phyloP scores from a whole-genome alignment of 192 early-diverging fungal genomes.

The Phlyctochytrium planicorne region DNA sequence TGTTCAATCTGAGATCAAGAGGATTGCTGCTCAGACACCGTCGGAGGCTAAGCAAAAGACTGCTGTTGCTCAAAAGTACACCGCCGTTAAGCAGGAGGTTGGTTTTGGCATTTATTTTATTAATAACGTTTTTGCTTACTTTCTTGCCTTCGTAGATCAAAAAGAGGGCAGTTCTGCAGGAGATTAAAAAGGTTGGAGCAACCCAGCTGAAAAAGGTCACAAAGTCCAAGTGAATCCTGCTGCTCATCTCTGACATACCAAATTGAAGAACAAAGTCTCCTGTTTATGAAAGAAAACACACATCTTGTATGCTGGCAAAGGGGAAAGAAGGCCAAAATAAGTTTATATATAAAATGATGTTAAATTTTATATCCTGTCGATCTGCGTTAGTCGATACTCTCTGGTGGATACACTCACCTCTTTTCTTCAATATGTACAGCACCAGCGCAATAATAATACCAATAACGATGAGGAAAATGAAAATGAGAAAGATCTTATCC shows the following conservation, averaged over 20 bases:
- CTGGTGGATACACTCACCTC: slow-evolving; percentile 8
- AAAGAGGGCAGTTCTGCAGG: background rate
- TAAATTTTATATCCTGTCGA: too few species aligned
- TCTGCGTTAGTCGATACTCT: too few species aligned
- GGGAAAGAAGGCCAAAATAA: too few species aligned
- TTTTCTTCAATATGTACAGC: slow-evolving; percentile 41
- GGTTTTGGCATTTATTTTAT: background rate
- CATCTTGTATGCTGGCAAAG: too few species aligned
- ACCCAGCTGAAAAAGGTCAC: background rate
- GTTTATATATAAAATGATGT: too few species aligned
- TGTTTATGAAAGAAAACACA: too few species aligned
- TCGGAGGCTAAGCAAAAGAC: background rate
- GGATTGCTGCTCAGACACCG: background rate
- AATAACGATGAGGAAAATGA: slow-evolving; percentile 57
- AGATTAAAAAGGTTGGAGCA: background rate
- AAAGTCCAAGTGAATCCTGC: too few species aligned
- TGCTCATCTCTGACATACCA: too few species aligned
- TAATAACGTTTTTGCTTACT: background rate
- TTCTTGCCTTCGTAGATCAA: background rate
- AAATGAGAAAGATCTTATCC: slow-evolving; percentile 58
- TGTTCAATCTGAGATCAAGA: background rate
- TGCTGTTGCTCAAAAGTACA: background rate
- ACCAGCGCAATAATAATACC: slow-evolving; percentile 53
- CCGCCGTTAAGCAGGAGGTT: background rate
- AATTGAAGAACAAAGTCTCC: too few species aligned